Conservation (phyloP, 2,329 filamentous ascomycete species). For the Claviceps citrina region DNA sequence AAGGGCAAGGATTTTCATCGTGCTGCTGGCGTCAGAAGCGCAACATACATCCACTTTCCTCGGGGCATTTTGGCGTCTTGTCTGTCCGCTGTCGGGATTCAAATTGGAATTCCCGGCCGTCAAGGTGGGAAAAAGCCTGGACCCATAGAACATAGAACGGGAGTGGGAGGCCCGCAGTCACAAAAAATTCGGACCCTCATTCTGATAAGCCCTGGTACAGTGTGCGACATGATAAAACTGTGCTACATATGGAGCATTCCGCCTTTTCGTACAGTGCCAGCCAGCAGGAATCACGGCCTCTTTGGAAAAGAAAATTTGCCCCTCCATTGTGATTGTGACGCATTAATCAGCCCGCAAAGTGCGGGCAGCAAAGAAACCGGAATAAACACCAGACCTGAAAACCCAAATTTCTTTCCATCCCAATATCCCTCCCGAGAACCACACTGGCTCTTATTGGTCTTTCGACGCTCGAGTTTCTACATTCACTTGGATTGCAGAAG, state of each 20-base stretch:
- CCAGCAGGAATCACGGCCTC: constrained; percentile 5
- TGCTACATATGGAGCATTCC: background rate
- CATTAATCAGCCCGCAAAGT: constrained; percentile 22
- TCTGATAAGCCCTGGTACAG: constrained; percentile 8
- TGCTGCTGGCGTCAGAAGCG: too few relatives aligned
- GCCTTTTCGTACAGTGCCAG: constrained; percentile 15
- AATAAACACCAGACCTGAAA: background rate
- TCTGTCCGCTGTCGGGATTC: background rate
- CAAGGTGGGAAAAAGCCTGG: constrained; percentile 7
- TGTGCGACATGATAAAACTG: constrained; percentile 16
- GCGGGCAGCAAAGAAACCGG: background rate
- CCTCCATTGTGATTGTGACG: constrained; percentile 28
- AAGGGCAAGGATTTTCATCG: background rate
- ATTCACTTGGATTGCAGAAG: background rate
- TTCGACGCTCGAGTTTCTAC: background rate
- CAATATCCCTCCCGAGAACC: background rate
- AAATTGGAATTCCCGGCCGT: background rate
- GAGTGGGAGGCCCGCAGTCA: constrained; percentile 11
- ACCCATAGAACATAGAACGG: constrained; percentile 3
- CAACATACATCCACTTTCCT: constrained; percentile 50
- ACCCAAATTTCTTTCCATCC: background rate
- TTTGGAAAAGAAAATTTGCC: constrained; percentile 28
- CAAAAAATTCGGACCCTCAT: constrained; percentile 17
- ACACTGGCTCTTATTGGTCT: too few relatives aligned
- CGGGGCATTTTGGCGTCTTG: constrained; percentile 47